Conservation (phyloP, 352 stramenopile genomes). For the Blastocystis sp. region DNA sequence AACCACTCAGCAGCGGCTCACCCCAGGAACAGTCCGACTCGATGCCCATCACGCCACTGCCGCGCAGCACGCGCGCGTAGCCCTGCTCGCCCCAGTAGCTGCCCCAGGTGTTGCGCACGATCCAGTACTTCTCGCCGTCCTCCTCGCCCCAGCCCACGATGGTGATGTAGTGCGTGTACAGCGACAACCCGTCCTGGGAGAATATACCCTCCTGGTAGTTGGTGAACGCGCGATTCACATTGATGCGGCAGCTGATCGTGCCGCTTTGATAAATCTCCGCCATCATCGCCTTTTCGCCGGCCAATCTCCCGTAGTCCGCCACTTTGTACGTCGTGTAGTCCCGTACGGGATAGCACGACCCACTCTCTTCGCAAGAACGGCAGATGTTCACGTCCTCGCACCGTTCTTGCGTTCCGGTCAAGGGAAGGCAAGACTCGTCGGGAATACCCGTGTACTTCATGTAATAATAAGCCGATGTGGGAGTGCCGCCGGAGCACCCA, state of each 20-base stretch:
- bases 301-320: constrained; percentile 85
- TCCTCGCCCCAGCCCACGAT: constrained; percentile 79
- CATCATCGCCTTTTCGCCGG: constrained; percentile 87
- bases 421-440: constrained; percentile 89
- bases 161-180: constrained; percentile 87
- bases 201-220: constrained; percentile 89
- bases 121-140: constrained; percentile 77
- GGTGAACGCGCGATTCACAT: constrained; percentile 72
- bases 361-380: constrained; percentile 80
- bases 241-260: constrained; percentile 83
- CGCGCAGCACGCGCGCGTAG: constrained; percentile 85
- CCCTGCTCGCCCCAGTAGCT: constrained; percentile 86
- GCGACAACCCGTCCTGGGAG: constrained; percentile 69
- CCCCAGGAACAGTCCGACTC: constrained; percentile 86
- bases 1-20: constrained; percentile 73
- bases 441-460: constrained; percentile 86
- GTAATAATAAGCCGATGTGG: constrained; percentile 85
- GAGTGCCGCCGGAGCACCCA: constrained; percentile 87
- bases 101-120: constrained; percentile 87
- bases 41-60: constrained; percentile 85
- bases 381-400: constrained; percentile 84
- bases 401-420: constrained; percentile 82
- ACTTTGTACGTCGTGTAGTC: constrained; percentile 89
- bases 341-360: constrained; percentile 81
- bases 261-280: constrained; percentile 90